These are phyloP conservation scores for Cotoneaster glaucophyllus DNA, from an alignment of 306 rosid genomes.

Conservation along the genomic window DNA sequence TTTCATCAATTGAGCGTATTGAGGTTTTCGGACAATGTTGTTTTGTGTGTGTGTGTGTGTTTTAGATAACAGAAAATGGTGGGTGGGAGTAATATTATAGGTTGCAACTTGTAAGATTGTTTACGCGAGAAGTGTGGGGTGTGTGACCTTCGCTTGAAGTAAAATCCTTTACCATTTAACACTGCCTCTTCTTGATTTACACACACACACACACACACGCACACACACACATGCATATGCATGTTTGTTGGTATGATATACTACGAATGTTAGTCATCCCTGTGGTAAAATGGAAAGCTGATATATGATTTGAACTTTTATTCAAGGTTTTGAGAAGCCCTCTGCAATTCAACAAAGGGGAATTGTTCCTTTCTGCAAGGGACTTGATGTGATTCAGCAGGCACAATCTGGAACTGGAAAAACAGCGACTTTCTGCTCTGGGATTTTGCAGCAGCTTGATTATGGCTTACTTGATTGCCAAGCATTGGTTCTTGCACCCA, in stretches of 20 bases:
- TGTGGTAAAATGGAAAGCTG: slow-evolving; percentile 3
- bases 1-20: background rate
- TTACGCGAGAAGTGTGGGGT: background rate
- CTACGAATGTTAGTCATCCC: background rate
- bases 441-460: slow-evolving; percentile 69
- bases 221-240: background rate
- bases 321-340: slow-evolving; percentile 68
- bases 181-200: background rate
- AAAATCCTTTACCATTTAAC: background rate
- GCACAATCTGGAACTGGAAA: slow-evolving; percentile 82
- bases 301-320: slow-evolving; percentile 1
- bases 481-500: slow-evolving; percentile 73
- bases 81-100: background rate
- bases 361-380: slow-evolving; percentile 72
- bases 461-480: slow-evolving; percentile 62
- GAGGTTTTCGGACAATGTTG: background rate
- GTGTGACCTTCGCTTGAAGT: background rate
- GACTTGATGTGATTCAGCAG: slow-evolving; percentile 69
- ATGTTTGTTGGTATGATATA: background rate
- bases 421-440: slow-evolving; percentile 76
- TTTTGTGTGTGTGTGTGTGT: background rate
- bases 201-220: background rate
- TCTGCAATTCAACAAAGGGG: slow-evolving; percentile 84
- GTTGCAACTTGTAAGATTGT: background rate
- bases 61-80: background rate